Percentiles rank a stretch among this genome's conserved stretches.
Conservation (phyloP, 768 basidiomycete species). For the Saitozyma sp. region DNA sequence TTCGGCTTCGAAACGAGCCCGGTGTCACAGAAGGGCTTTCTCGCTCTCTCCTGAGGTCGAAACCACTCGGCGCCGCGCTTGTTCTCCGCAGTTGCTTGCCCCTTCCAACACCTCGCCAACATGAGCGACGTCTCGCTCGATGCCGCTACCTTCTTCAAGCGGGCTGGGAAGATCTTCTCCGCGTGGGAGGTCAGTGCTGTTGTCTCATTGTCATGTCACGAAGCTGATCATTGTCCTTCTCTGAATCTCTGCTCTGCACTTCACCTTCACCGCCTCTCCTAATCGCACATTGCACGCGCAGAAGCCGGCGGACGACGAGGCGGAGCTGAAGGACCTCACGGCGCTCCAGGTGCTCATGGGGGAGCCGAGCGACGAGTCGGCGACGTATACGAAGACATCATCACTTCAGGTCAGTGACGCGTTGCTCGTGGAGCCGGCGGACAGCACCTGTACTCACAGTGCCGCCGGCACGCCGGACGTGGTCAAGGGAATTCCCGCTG, state of each 20-base stretch:
- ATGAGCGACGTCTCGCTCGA: constrained; percentile 52
- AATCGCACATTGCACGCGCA: neutral
- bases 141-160: constrained; percentile 39
- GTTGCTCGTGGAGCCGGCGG: too few relatives aligned
- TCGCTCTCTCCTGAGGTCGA: too few relatives aligned
- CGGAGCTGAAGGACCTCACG: constrained; percentile 42
- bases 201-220: neutral
- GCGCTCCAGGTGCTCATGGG: constrained; percentile 53
- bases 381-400: constrained; percentile 78
- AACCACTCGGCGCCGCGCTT: too few relatives aligned
- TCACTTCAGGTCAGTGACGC: constrained; percentile 72
- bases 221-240: too few relatives aligned
- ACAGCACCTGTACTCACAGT: too few relatives aligned
- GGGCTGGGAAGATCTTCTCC: constrained; percentile 43
- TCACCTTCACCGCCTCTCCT: too few relatives aligned
- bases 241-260: too few relatives aligned
- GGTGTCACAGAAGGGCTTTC: too few relatives aligned
- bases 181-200: constrained; percentile 45
- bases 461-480: too few relatives aligned
- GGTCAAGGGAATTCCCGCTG: too few relatives aligned
- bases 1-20: too few relatives aligned
- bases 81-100: too few relatives aligned
- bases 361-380: constrained; percentile 70
- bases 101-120: neutral
- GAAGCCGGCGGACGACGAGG: constrained; percentile 5